These are phyloP conservation scores for Yarrowia sp. DNA, from an alignment of 805 yeast species.

Conservation along the genomic window DNA sequence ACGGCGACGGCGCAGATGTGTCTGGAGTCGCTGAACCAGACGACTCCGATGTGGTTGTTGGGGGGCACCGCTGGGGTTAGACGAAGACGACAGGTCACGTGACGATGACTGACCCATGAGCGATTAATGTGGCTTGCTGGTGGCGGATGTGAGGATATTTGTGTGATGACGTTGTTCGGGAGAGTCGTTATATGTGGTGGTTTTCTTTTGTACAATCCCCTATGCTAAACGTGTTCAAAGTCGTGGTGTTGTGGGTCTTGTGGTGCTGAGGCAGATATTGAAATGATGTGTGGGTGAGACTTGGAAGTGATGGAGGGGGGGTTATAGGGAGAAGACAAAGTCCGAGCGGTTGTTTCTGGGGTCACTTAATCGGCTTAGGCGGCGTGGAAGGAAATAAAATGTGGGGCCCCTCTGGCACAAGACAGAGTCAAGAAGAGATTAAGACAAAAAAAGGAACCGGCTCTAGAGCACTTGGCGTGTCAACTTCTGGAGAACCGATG, in stretches of 20 bases:
- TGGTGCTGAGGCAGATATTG: background rate
- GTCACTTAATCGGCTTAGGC: background rate
- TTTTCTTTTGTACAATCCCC: background rate
- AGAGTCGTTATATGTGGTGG: background rate
- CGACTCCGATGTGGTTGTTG: background rate
- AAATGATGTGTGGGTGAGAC: background rate
- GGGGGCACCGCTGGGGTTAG: conserved; percentile 21
- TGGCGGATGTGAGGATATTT: background rate
- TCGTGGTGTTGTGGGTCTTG: background rate
- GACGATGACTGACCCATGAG: conserved; percentile 22
- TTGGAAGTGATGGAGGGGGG: too few species aligned
- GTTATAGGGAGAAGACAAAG: background rate
- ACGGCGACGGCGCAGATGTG: conserved; percentile 3
- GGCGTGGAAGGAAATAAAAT: background rate
- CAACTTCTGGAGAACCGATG: conserved; percentile 5
- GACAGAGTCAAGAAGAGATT: background rate
- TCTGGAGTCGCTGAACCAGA: conserved; percentile 7
- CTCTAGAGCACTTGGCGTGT: conserved; percentile 1
- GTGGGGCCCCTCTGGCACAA: background rate
- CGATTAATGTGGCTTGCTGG: conserved; percentile 14
- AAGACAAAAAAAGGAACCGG: background rate
- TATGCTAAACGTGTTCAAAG: background rate
- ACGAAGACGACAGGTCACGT: conserved; percentile 11
- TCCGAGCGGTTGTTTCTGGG: background rate
- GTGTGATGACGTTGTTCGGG: background rate